phyloP scores from a whole-genome alignment of 1,284 basidiomycete species.

The Austroboletus niveus region DNA sequence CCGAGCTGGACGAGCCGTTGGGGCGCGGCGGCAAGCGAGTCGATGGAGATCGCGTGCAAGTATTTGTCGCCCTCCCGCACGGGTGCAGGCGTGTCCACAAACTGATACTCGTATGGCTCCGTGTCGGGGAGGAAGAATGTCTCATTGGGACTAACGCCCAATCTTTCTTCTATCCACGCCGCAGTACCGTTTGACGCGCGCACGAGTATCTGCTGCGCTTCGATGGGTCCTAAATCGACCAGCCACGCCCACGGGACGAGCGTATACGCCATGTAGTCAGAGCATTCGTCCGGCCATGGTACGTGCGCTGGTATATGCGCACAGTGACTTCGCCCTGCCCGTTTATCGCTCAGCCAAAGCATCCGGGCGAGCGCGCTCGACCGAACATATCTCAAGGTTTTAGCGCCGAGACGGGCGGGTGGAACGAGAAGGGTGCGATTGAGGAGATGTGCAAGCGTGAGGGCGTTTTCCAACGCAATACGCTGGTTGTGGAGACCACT shows the following conservation, averaged over 20 bases:
- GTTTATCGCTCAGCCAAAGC: conserved; percentile 50
- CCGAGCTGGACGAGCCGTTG: conserved; percentile 60
- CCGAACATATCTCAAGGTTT: conserved; percentile 59
- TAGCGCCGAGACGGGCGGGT: conserved; percentile 61
- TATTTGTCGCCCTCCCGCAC: conserved; percentile 39
- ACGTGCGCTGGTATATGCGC: conserved; percentile 31
- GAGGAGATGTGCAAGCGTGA: conserved; percentile 62
- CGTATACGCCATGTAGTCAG: conserved; percentile 57
- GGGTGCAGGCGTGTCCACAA: conserved; percentile 50
- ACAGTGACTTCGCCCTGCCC: conserved; percentile 50
- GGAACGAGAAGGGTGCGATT: conserved; percentile 77
- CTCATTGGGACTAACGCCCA: conserved; percentile 42
- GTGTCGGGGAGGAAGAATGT: conserved; percentile 51
- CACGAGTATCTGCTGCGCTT: conserved; percentile 38
- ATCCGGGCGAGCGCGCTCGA: conserved; percentile 55
- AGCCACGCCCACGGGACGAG: conserved; percentile 67
- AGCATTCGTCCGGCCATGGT: conserved; percentile 52
- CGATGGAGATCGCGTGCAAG: conserved; percentile 35
- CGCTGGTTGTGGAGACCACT: conserved; percentile 84
- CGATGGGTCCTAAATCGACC: conserved; percentile 45
- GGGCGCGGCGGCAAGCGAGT: conserved; percentile 8
- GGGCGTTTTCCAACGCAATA: conserved; percentile 78
- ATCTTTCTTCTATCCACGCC: conserved; percentile 45
- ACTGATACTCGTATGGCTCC: conserved; percentile 61
- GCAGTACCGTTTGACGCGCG: conserved; percentile 49